Conservation (phyloP, 768 basidiomycete species). For the Pulveroboletus ravenelii region DNA sequence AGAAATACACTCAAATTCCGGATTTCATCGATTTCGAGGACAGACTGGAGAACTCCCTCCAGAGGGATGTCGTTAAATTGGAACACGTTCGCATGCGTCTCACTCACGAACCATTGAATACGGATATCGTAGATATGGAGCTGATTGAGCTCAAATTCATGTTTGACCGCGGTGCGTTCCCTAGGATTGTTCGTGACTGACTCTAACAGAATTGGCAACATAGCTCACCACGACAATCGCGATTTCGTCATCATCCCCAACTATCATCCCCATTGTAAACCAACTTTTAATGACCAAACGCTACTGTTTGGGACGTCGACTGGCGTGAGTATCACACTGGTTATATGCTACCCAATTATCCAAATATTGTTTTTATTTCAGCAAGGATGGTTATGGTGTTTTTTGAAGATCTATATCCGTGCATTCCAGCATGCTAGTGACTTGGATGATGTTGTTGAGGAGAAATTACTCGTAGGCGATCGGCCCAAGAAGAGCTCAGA, state of each 20-base stretch:
- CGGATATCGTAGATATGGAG: slow-evolving; percentile 77
- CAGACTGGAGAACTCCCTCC: slow-evolving; percentile 76
- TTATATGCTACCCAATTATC: not conserved
- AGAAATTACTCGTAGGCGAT: slow-evolving; percentile 77
- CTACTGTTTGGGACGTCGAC: slow-evolving; percentile 57
- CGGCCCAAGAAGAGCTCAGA: slow-evolving; percentile 61
- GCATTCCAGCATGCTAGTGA: slow-evolving; percentile 77
- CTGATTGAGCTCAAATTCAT: slow-evolving; percentile 81
- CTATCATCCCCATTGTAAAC: slow-evolving; percentile 59
- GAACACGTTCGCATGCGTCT: slow-evolving; percentile 85
- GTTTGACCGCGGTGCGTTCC: slow-evolving; percentile 61
- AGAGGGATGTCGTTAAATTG: slow-evolving; percentile 75
- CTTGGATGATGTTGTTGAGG: slow-evolving; percentile 74
- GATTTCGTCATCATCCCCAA: slow-evolving; percentile 76
- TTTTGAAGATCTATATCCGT: slow-evolving; percentile 74
- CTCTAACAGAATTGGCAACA: slow-evolving; percentile 9
- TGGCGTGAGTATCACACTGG: slow-evolving; percentile 44
- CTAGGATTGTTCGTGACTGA: not conserved
- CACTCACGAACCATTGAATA: slow-evolving; percentile 63
- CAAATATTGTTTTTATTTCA: slow-evolving; percentile 25
- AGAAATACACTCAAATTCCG: slow-evolving; percentile 88
- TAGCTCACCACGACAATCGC: slow-evolving; percentile 82
- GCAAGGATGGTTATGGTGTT: slow-evolving; percentile 68
- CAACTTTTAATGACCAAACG: slow-evolving; percentile 63
- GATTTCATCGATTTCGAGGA: slow-evolving; percentile 83